Base-by-base conservation (phyloP, 192 early-diverging fungal species). In the Gorgonomyces haynaldii region DNA sequence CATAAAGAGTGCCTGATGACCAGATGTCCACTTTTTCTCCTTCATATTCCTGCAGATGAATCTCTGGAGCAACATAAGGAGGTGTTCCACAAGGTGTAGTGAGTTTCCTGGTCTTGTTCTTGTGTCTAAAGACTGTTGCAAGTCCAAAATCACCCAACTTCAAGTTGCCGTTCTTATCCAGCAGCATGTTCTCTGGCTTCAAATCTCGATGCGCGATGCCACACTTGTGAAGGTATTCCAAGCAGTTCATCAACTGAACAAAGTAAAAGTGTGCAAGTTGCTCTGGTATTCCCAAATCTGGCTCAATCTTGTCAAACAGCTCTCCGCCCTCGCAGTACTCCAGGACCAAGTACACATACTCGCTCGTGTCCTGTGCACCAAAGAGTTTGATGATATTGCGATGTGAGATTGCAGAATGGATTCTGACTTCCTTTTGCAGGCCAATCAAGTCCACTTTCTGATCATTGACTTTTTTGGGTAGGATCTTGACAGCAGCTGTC, bases 71-170 rank as follows among this genome's bases (percentile, higher is more conserved):
- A 21, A 84, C 70, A 53, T 85, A 85, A 0, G 82, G 82, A 0
- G 82, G 78, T 7, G 78, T 75, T 4, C 82, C 82, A 32, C 82
- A 85, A n/a, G 79, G 69, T 0, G 79, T 83, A n/a, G 51, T 65
- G 4, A 85, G 52, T 3, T 61, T 53, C n/a, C 82, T 61, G 7
- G 35, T 34, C 16, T 56, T 53, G 39, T 78, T 78, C 26, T 73
- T 67, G 42, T 72, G 48, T 28, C 49, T 53, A 50, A 74, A 85
- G 1, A 84, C 78, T 1, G 78, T 85, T 9, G 82, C 74, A 4
- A 84, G 53, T 10, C 82, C 82, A 70, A 85, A 85, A 56, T 85
- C 82, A 10, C 61, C 67, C 23, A 85, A 74, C 47, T 85, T 85
- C 24, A 85, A 61, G 37, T 81, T 84, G 1, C 79, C 76, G 20